These are phyloP conservation scores for Cyberlindnera misumaiensis DNA, from an alignment of 805 yeast genomes.

Conservation along the genomic window DNA sequence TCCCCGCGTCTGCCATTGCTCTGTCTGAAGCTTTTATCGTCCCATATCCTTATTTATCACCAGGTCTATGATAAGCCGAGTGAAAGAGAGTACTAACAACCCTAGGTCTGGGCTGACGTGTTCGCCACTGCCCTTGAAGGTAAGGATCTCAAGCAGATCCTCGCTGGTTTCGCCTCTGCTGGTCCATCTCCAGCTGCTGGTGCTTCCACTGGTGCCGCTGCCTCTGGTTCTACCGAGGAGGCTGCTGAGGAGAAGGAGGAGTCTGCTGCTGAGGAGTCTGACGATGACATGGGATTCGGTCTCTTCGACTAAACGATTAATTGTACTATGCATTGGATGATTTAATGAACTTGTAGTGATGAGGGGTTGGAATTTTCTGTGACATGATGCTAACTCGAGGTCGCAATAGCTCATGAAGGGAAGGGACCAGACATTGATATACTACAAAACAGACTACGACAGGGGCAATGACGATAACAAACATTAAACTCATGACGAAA, in stretches of 20 bases:
- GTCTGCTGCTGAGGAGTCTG: conserved; percentile 63
- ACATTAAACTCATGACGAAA: conserved; percentile 4
- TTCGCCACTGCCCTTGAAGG: conserved; percentile 76
- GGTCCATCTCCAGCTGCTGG: conserved; percentile 55
- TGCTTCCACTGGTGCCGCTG: conserved; percentile 41
- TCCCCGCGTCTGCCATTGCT: too few relatives aligned
- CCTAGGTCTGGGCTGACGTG: conserved; percentile 67
- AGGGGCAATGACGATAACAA: too few relatives aligned
- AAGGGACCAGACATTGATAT: too few relatives aligned
- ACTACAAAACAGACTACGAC: too few relatives aligned
- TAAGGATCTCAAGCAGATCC: conserved; percentile 64
- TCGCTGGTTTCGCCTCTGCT: conserved; percentile 48
- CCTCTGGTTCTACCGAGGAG: conserved; percentile 39
- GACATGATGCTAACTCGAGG: too few relatives aligned
- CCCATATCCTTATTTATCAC: too few relatives aligned
- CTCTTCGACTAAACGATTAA: conserved; percentile 61
- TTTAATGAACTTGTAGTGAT: neutral
- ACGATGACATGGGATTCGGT: conserved; percentile 88
- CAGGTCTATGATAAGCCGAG: neutral
- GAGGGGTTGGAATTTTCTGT: too few relatives aligned
- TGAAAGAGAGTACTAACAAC: conserved; percentile 15
- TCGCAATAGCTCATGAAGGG: too few relatives aligned
- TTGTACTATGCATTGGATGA: neutral
- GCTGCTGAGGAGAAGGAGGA: conserved; percentile 59
- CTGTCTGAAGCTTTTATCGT: too few relatives aligned